Percentiles rank a stretch among this genome's conserved stretches.
phyloP scores from a whole-genome alignment of 1,284 basidiomycete species.

The Cryptococcus sp. region DNA sequence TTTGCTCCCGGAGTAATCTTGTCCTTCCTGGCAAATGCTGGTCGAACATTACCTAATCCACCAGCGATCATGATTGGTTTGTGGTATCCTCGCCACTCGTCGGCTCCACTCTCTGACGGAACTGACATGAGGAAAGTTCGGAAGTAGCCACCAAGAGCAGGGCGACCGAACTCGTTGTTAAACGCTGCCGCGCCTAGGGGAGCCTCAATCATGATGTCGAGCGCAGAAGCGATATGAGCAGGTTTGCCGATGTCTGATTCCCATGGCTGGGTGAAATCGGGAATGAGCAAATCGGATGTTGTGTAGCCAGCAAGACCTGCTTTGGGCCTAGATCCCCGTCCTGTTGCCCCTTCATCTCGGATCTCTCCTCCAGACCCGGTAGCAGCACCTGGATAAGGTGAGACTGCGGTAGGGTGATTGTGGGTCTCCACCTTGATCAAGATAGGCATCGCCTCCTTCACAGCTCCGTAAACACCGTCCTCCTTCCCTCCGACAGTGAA shows the following conservation, averaged over 20 bases:
- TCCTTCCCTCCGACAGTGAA: slow-evolving; percentile 63
- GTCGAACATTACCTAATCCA: slow-evolving; percentile 89
- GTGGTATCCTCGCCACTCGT: slow-evolving; percentile 79
- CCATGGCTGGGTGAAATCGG: slow-evolving; percentile 85
- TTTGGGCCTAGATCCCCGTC: slow-evolving; percentile 93
- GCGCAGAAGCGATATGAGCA: slow-evolving; percentile 83
- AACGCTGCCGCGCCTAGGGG: slow-evolving; percentile 93
- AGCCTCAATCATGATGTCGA: slow-evolving; percentile 97
- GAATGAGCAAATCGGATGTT: slow-evolving; percentile 90
- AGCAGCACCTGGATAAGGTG: slow-evolving; percentile 94
- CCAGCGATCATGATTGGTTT: slow-evolving; percentile 99
- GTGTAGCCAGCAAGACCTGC: slow-evolving; percentile 93
- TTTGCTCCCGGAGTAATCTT: slow-evolving; percentile 75
- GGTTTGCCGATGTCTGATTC: slow-evolving; percentile 85
- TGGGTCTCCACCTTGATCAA: slow-evolving; percentile 99
- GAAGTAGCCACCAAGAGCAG: slow-evolving; percentile 76
- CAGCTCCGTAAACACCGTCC: slow-evolving; percentile 60
- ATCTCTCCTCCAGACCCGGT: slow-evolving; percentile 99
- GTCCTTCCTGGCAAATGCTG: slow-evolving; percentile 74
- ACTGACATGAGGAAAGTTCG: slow-evolving; percentile 81
- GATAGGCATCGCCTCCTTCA: slow-evolving; percentile 77
- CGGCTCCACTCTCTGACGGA: slow-evolving; percentile 60
- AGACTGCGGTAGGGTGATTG: slow-evolving; percentile 98
- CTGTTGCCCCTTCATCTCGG: slow-evolving; percentile 95
- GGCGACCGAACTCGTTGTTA: slow-evolving; percentile 98